Conservation (phyloP, 148 eudicot species). For the Cornus suecica region DNA sequence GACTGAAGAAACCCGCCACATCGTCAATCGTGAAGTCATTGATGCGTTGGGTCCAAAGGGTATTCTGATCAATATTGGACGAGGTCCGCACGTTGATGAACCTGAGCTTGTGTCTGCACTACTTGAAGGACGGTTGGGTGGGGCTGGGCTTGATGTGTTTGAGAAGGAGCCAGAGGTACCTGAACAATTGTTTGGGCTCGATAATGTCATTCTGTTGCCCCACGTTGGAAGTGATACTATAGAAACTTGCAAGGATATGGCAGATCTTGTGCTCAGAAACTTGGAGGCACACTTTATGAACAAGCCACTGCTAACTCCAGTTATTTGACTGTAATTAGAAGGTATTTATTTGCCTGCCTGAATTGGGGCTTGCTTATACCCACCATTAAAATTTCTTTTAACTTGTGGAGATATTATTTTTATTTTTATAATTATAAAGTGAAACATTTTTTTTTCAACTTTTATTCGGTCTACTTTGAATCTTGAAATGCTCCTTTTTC, state of each 20-base stretch:
- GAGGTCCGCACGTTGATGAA: constrained; percentile 81
- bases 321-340: constrained; percentile 29
- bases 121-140: constrained; percentile 70
- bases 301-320: constrained; percentile 65
- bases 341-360: not conserved
- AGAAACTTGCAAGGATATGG: constrained; percentile 75
- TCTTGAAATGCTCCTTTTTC: constrained; percentile 6
- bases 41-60: constrained; percentile 74
- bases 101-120: constrained; percentile 74
- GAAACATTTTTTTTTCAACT: not conserved
- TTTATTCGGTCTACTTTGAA: not conserved
- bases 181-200: constrained; percentile 53
- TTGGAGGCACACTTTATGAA: constrained; percentile 60
- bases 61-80: constrained; percentile 67
- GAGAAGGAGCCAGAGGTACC: constrained; percentile 80
- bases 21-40: constrained; percentile 61
- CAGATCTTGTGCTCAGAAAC: constrained; percentile 65
- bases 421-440: not conserved
- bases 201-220: constrained; percentile 68
- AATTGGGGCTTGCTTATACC: not conserved
- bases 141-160: constrained; percentile 90
- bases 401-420: not conserved
- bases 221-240: constrained; percentile 68
- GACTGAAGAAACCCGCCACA: constrained; percentile 62
- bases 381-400: not conserved